Evolutionary conservation across 495 filamentous ascomycete species (phyloP).

Genomic region (Sphaerosporella brunnea): DNA sequence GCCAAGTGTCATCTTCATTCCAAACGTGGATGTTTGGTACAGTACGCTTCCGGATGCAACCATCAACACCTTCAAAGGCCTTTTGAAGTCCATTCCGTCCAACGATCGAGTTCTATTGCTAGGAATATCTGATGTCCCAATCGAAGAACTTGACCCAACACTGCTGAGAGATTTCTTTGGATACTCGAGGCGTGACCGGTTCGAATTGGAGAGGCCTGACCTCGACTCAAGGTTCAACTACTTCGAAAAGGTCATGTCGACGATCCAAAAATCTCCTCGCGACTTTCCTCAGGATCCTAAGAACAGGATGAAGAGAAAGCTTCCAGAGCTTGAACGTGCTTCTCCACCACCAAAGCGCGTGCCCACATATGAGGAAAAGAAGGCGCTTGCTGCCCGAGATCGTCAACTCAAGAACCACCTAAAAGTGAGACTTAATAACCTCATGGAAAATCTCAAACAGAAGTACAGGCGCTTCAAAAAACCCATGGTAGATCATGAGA

Average conservation of each 20-base stretch:
- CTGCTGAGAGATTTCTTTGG: constrained; percentile 67
- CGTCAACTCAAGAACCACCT: constrained; percentile 61
- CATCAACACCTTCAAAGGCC: constrained; percentile 59
- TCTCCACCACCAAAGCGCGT: constrained; percentile 47
- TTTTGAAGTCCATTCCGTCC: constrained; percentile 60
- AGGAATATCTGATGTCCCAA: constrained; percentile 52
- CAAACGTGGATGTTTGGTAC: constrained; percentile 76
- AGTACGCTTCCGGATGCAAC: constrained; percentile 44
- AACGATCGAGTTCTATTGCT: constrained; percentile 78
- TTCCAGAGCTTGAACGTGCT: constrained; percentile 59
- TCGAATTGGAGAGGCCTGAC: constrained; percentile 45
- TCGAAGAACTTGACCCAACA: constrained; percentile 37
- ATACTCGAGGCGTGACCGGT: constrained; percentile 61
- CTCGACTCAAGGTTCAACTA: constrained; percentile 51
- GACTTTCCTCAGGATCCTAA: constrained; percentile 67
- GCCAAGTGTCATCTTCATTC: constrained; percentile 89
- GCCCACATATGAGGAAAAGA: constrained; percentile 57
- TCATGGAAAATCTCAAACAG: constrained; percentile 86
- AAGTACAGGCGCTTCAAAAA: constrained; percentile 68
- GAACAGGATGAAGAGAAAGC: constrained; percentile 65
- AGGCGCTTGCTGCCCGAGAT: constrained; percentile 64
- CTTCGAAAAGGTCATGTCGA: constrained; percentile 52
- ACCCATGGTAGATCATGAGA: constrained; percentile 51
- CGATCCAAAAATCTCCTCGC: constrained; percentile 55
- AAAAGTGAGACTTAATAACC: constrained; percentile 71